Conservation (phyloP, 805 yeast species). For the Lachancea waltii region DNA sequence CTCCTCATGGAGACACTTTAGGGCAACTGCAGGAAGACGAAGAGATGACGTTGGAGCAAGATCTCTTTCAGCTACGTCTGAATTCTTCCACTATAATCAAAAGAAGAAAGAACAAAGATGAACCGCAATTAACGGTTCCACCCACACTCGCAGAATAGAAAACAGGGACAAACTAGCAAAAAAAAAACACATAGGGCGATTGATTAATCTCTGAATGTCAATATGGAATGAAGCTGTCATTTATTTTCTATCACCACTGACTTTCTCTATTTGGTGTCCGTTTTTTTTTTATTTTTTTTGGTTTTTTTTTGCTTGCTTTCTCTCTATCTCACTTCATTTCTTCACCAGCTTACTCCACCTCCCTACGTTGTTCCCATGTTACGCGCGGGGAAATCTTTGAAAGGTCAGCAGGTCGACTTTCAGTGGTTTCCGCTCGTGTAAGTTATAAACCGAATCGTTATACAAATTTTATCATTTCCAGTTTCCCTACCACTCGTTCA, state of each 20-base stretch:
- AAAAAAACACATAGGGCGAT: too few species aligned
- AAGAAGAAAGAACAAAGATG: slow-evolving; percentile 32
- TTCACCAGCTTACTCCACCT: neutral
- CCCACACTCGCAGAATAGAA: slow-evolving; percentile 5
- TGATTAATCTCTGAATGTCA: too few species aligned
- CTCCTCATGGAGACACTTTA: slow-evolving; percentile 9
- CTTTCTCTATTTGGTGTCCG: neutral
- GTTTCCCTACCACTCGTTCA: neutral
- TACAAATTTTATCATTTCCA: too few species aligned
- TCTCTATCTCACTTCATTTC: neutral
- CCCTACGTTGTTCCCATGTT: neutral
- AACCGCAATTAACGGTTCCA: slow-evolving; percentile 5
- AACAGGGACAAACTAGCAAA: too few species aligned
- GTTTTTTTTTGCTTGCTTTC: neutral
- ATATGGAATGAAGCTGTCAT: too few species aligned
- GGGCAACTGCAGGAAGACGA: slow-evolving; percentile 30
- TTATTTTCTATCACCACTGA: too few species aligned
- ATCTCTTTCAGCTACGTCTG: slow-evolving; percentile 33
- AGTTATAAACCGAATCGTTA: too few species aligned
- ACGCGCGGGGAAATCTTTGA: neutral
- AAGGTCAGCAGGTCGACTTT: slow-evolving; percentile 2
- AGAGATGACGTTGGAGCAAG: slow-evolving; percentile 28
- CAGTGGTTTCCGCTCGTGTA: neutral
- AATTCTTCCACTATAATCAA: slow-evolving; percentile 37
- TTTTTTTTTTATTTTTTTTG: neutral